Evolutionary conservation across 331 rosid species (phyloP), one percentile per base, ranked within the genome.

Genomic region (Quercus phellos): DNA sequence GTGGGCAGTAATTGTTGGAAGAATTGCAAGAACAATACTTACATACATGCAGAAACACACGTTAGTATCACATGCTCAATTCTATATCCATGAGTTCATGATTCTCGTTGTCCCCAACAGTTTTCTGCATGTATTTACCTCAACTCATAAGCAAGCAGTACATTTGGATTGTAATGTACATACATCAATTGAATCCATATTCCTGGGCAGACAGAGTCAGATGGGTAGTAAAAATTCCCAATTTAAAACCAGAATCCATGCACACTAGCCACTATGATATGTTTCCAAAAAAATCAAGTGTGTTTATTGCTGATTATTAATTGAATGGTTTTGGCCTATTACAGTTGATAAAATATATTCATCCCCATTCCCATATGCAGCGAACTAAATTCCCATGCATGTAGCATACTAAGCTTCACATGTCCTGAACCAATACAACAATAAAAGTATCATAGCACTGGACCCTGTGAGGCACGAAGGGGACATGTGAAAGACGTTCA

Each of bases 91-190:
- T 51, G 60, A 63, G 63, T 55, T 63, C 63, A 68, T 76, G 85
- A 80, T 85, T 88, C 87, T 75, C 73, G 79, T 51, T 86, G 88
- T 85, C 84, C 75, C 75, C 79, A 68, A 74, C 42, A 55, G 68
- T 56, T 68, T 56, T 83, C 82, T 74, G 77, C 55, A 14, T 43
- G 70, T 24, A n/a, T 72, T 74, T 70, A 70, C 51, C 61, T 80
- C 73, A 75, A 60, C 61, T 80, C 38, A 61, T 66, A 18, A 75
- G 68, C 73, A 24, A 80, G 43, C 77, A 77, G 76, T 80, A 60
- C 74, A 66, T 60, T 70, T 70, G 72, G 74, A 67, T 70, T 77
- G 55, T 84, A 79, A 77, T 83, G 87, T 68, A 87, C 81, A 43
- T 61, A 87, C 79, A 43, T 61, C 14, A 32, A 27, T 27, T 27